Base-by-base conservation (phyloP, 2,329 filamentous ascomycete genomes). In the Epichloe coenophiala region DNA sequence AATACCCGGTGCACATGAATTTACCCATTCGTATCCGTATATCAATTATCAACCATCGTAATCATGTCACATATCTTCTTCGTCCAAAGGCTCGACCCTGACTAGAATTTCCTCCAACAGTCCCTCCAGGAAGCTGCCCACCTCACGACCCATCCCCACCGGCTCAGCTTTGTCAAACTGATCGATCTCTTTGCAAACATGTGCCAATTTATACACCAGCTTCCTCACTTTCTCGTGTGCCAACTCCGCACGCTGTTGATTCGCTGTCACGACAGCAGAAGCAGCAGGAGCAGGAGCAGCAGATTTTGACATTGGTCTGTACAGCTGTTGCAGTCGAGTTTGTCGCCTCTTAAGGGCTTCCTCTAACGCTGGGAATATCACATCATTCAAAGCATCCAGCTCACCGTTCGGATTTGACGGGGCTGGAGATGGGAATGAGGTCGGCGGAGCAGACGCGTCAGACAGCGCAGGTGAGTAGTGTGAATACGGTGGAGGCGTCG, bases 91-190 rank as follows among this genome's bases (percentile, higher is more conserved):
- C 70, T 97, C 91, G 13, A 97, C 88, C 51, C 93, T 73, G 37
- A 96, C 89, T 21, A 98, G 71, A 23, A 98, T 84, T 71, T 98
- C 93, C 65, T 98, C 93, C 36, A 98, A 71, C 55, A 97, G 79
- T 0, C 90, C 91, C 65, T 98, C 93, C 7, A 97, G 68, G 58
- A 97, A 94, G 1, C 86, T 88, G 43, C 83, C 82, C 2, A 95
- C 89, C 27, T 91, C 90, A 43, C 88, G 83, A 0, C 89, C 91
- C 91, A 97, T 96, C 1, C 89, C 88, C 11, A 97, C 88, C 5
- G 89, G 88, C 58, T 88, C 86, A 42, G 83, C 79, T 64, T 84
- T 85, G 67, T 98, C 93, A 67, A 83, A 86, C 55, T 85, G 78
- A 65, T 98, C 91, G 60, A 98, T 88, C 64, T 95, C 89, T 61